Conservation (phyloP, 1,284 basidiomycete genomes). For the Ceratobasidium sp. region DNA sequence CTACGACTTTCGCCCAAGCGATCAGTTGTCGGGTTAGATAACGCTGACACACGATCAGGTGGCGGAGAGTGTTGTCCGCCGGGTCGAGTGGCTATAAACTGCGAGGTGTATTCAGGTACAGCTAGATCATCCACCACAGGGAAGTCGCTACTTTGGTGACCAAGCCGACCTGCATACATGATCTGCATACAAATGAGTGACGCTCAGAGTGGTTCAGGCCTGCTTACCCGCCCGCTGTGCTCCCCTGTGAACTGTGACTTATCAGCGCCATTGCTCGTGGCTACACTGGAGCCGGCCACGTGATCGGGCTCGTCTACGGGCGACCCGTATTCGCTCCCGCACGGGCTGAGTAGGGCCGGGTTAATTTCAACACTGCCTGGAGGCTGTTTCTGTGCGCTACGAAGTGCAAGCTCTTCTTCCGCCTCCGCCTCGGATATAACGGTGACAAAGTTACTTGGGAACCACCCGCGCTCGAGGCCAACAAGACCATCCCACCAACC, state of each 20-base stretch:
- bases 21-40: no score
- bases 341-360: constrained; percentile 46
- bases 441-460: neutral
- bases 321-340: no score
- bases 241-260: constrained; percentile 86
- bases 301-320: constrained; percentile 21
- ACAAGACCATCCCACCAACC: neutral
- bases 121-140: constrained; percentile 76
- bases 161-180: constrained; percentile 55
- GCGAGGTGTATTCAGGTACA: constrained; percentile 28
- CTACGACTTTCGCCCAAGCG: no score
- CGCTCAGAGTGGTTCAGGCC: constrained; percentile 6
- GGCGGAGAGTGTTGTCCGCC: neutral
- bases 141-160: constrained; percentile 82
- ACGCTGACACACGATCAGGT: no score
- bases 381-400: constrained; percentile 47
- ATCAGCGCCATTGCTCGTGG: constrained; percentile 65
- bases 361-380: constrained; percentile 59
- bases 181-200: constrained; percentile 67
- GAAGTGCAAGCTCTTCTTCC: constrained; percentile 68
- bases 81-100: constrained; percentile 26
- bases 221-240: constrained; percentile 75
- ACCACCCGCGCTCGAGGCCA: constrained; percentile 26
- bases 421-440: constrained; percentile 64
- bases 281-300: constrained; percentile 44